phyloP scores from a whole-genome alignment of 2,329 filamentous ascomycete genomes.

The Paecilomyces sp. region DNA sequence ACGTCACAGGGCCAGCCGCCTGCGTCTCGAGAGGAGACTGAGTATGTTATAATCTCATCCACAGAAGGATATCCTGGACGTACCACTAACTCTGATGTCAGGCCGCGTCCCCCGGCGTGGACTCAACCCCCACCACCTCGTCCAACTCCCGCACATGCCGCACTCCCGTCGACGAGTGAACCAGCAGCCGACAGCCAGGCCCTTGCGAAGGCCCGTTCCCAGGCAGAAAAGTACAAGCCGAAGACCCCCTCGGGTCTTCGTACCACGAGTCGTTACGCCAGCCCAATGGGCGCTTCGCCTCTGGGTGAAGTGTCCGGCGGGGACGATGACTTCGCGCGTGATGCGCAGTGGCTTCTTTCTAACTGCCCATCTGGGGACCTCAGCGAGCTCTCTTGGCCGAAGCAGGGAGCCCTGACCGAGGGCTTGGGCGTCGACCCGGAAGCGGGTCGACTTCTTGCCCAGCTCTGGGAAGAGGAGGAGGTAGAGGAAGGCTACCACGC shows the following conservation, averaged over 20 bases:
- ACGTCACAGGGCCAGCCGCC: not conserved
- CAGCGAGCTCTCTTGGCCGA: conserved; percentile 6
- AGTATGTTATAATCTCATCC: not conserved
- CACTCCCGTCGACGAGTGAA: conserved; percentile 12
- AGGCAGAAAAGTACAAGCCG: conserved; percentile 36
- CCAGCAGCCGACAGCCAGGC: conserved; percentile 17
- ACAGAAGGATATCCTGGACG: conserved; percentile 4
- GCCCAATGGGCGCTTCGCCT: not conserved
- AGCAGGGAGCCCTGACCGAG: not conserved
- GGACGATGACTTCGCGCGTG: conserved; percentile 5
- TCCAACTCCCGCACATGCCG: conserved; percentile 7
- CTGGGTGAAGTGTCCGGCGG: conserved; percentile 3
- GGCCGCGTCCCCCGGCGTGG: not conserved
- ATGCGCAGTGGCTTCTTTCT: conserved; percentile 6
- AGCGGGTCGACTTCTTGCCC: not conserved
- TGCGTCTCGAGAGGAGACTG: not conserved
- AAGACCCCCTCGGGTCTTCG: conserved; percentile 37
- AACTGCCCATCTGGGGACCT: conserved; percentile 8
- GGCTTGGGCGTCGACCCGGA: not conserved
- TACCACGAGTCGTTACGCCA: conserved; percentile 18
- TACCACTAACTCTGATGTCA: not conserved
- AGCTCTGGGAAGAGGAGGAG: not conserved
- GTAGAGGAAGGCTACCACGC: not conserved
- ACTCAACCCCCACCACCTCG: conserved; percentile 6
- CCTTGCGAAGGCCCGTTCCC: conserved; percentile 28